A percentile compares a stretch with the other conserved stretches of the same genome.
Conservation (phyloP, 2,329 filamentous ascomycete genomes). For the Fusarium penzigii region DNA sequence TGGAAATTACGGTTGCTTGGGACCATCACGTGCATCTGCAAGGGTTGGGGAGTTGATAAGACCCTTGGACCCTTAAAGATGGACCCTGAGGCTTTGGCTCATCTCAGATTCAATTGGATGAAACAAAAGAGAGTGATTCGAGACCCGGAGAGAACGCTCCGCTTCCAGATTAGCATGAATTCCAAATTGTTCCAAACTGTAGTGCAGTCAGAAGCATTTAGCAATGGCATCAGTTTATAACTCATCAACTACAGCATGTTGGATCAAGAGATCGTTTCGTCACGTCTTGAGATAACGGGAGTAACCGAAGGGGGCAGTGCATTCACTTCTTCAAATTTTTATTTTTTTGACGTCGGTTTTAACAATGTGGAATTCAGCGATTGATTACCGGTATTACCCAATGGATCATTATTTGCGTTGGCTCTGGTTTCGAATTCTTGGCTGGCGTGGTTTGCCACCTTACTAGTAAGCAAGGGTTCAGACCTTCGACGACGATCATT, state of each 20-base stretch:
- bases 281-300: neutral
- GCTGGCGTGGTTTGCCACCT: neutral
- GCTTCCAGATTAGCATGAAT: neutral
- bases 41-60: constrained; percentile 9
- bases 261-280: no score
- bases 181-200: no score
- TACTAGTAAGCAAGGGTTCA: neutral
- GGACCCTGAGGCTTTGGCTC: constrained; percentile 6
- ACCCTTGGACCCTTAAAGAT: constrained; percentile 25
- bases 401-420: neutral
- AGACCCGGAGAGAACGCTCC: neutral
- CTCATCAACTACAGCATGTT: no score
- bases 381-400: neutral
- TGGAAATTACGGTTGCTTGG: no score
- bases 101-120: neutral
- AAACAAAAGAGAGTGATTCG: neutral
- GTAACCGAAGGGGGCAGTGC: neutral
- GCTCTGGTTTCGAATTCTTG: neutral
- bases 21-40: no score
- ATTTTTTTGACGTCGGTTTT: neutral
- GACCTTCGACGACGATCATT: neutral
- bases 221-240: no score
- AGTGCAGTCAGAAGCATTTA: no score
- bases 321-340: neutral
- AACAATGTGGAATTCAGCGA: neutral